Conservation (phyloP, 805 yeast species). For the Zygotorulaspora chibaensis region DNA sequence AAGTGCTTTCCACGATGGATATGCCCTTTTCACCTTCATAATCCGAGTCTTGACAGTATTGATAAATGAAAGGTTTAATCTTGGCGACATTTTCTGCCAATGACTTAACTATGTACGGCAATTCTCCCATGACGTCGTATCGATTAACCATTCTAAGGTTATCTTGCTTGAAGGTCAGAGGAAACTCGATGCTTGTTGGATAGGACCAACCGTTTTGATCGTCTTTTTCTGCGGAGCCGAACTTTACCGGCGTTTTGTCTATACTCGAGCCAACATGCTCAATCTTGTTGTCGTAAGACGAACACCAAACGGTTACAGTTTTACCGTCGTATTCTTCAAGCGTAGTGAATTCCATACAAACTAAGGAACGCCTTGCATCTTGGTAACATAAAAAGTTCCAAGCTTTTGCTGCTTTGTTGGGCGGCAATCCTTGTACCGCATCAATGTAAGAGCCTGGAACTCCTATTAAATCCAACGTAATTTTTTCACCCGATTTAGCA, state of each 20-base stretch:
- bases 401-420: conserved; percentile 83
- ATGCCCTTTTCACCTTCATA: conserved; percentile 57
- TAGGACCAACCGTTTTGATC: conserved; percentile 72
- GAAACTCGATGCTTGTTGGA: conserved; percentile 46
- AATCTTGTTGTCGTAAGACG: conserved; percentile 53
- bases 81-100: conserved; percentile 80
- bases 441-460: conserved; percentile 62
- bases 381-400: conserved; percentile 87
- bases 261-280: conserved; percentile 46
- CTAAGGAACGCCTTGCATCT: conserved; percentile 56
- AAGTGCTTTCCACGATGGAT: conserved; percentile 74
- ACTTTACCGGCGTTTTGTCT: conserved; percentile 47
- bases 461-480: conserved; percentile 30
- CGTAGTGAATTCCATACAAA: conserved; percentile 83
- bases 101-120: conserved; percentile 74
- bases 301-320: conserved; percentile 31
- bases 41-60: conserved; percentile 60
- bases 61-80: conserved; percentile 79
- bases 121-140: conserved; percentile 85
- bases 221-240: conserved; percentile 40
- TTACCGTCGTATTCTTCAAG: conserved; percentile 61
- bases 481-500: conserved; percentile 7
- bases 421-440: conserved; percentile 90
- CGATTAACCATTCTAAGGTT: conserved; percentile 63
- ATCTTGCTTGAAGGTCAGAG: conserved; percentile 40